A percentile compares a stretch with the other conserved stretches of the same genome.
These are phyloP conservation scores for Cryptosporidium viatorum DNA, from an alignment of 169 alveolate genomes.

Conservation along the genomic window DNA sequence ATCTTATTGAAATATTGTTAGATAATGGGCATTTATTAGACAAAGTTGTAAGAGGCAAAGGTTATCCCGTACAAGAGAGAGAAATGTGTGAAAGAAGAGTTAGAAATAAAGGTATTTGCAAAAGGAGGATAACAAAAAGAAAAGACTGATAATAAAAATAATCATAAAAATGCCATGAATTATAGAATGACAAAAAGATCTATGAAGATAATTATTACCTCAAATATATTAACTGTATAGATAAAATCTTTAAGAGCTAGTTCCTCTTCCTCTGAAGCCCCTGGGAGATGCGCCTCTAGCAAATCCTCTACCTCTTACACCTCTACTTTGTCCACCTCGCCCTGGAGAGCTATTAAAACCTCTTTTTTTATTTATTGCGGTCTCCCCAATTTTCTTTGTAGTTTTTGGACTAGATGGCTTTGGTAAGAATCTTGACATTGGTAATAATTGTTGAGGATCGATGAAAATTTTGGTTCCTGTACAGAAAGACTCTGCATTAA, in stretches of 20 bases:
- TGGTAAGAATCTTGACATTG: slow-evolving; percentile 87
- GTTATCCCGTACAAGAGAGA: slow-evolving; percentile 26
- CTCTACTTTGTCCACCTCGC: slow-evolving; percentile 37
- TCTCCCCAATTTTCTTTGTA: slow-evolving; percentile 76
- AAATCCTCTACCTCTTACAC: slow-evolving; percentile 77
- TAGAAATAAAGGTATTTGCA: slow-evolving; percentile 30
- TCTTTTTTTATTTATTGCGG: slow-evolving; percentile 78
- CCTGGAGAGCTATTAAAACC: slow-evolving; percentile 58
- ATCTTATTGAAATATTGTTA: slow-evolving; percentile 38
- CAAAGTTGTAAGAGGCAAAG: slow-evolving; percentile 24
- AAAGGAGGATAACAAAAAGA: neutral
- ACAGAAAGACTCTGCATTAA: slow-evolving; percentile 87
- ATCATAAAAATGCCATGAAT: slow-evolving; percentile 65
- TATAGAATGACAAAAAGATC: slow-evolving; percentile 12
- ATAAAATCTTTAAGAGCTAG: slow-evolving; percentile 16
- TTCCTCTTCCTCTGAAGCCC: slow-evolving; percentile 74
- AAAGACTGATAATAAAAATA: neutral
- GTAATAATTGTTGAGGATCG: slow-evolving; percentile 89
- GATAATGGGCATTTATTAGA: slow-evolving; percentile 31
- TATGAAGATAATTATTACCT: slow-evolving; percentile 33
- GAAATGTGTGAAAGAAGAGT: slow-evolving; percentile 17
- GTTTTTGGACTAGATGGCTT: slow-evolving; percentile 77
- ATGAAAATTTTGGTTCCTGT: slow-evolving; percentile 82
- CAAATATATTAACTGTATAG: slow-evolving; percentile 36
- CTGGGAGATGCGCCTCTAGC: slow-evolving; percentile 74